Conservation (phyloP, 148 eudicot genomes). For the Persicaria maculosa region DNA sequence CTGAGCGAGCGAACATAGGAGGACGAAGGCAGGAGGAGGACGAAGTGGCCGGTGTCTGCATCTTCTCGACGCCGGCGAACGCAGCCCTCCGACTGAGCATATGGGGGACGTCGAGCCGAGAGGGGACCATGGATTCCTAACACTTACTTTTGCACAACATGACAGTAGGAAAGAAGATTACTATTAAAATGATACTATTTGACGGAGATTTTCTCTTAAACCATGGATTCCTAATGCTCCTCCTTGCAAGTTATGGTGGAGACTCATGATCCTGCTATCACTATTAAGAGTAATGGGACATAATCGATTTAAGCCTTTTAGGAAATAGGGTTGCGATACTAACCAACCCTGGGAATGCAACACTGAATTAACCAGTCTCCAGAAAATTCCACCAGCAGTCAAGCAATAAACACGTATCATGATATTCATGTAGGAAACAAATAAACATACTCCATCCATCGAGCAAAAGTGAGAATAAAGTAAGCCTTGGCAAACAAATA, state of each 20-base stretch:
- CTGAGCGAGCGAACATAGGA: too few relatives aligned
- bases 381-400: background rate
- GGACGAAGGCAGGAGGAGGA: too few relatives aligned
- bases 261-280: background rate
- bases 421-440: background rate
- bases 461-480: background rate
- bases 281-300: background rate
- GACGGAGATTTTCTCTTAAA: background rate
- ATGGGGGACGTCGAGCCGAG: too few relatives aligned
- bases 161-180: background rate
- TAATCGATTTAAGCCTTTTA: background rate
- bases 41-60: too few relatives aligned
- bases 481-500: background rate
- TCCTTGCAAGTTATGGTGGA: background rate
- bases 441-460: background rate
- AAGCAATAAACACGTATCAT: background rate
- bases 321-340: background rate
- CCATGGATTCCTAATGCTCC: background rate
- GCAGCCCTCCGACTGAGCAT: too few relatives aligned
- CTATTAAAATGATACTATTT: background rate
- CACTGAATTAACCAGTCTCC: background rate
- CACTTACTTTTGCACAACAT: background rate
- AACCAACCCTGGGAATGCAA: background rate
- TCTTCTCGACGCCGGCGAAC: too few relatives aligned
- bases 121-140: background rate